phyloP scores from a whole-genome alignment of 352 stramenopile species.

The Phytophthora sp. region DNA sequence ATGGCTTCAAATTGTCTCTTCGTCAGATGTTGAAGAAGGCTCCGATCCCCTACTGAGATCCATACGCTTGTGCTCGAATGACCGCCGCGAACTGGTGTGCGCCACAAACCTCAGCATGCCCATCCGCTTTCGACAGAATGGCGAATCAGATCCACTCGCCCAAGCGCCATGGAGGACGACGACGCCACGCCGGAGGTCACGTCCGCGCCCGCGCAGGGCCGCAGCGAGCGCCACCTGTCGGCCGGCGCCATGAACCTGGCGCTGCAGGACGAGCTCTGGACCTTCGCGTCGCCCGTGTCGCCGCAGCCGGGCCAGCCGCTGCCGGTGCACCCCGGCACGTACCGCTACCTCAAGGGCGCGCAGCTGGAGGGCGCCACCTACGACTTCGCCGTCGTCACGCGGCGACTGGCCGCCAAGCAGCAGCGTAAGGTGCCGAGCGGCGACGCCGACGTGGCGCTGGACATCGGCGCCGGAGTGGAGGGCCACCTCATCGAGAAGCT shows the following conservation, averaged over 20 bases:
- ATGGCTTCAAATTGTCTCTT: too few relatives aligned
- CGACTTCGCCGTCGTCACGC: constrained; percentile 83
- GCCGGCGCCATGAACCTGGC: constrained; percentile 53
- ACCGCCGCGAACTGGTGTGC: constrained; percentile 5
- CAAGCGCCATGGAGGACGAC: constrained; percentile 41
- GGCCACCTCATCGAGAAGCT: constrained; percentile 61
- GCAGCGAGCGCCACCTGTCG: constrained; percentile 51
- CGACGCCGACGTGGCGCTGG: constrained; percentile 17
- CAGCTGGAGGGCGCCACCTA: constrained; percentile 60
- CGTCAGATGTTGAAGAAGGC: too few relatives aligned
- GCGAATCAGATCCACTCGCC: constrained; percentile 1
- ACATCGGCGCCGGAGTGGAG: constrained; percentile 36
- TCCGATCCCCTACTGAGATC: not conserved
- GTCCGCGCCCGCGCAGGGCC: constrained; percentile 17
- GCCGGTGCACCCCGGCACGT: constrained; percentile 42
- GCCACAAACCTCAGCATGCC: not conserved
- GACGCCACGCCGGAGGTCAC: constrained; percentile 39
- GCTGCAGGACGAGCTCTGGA: constrained; percentile 68
- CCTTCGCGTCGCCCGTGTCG: constrained; percentile 52
- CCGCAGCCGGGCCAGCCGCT: constrained; percentile 31
- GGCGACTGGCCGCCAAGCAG: constrained; percentile 12
- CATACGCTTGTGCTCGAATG: constrained; percentile 1
- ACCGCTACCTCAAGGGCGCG: constrained; percentile 60
- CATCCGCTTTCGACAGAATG: not conserved
- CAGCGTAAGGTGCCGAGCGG: not conserved